phyloP scores from a whole-genome alignment of 2,329 filamentous ascomycete genomes.

The Apiospora sp. region DNA sequence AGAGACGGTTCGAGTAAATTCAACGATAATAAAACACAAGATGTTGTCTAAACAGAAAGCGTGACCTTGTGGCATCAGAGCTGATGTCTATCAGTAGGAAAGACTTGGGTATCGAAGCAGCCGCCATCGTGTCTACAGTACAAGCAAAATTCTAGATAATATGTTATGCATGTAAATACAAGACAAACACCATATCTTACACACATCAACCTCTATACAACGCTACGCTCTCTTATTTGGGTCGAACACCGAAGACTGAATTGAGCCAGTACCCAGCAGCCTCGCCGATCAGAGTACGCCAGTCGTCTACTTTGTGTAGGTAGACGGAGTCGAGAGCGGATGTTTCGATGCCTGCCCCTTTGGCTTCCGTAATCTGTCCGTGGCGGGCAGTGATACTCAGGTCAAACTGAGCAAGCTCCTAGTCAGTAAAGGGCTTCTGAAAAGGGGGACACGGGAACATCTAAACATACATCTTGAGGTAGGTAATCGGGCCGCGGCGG shows the following conservation, averaged over 20 bases:
- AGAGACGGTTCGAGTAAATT: not conserved
- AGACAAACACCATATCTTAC: not conserved
- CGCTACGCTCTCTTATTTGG: not conserved
- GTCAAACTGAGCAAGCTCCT: conserved; percentile 37
- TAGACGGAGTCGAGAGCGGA: conserved; percentile 31
- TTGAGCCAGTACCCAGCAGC: conserved; percentile 41
- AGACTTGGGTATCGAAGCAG: not conserved
- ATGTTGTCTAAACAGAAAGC: not conserved
- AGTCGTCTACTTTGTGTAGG: conserved; percentile 40
- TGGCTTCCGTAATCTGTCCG: conserved; percentile 44
- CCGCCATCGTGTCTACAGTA: not conserved
- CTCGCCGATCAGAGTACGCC: conserved; percentile 32
- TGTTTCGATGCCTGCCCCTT: conserved; percentile 15
- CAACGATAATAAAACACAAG: not conserved
- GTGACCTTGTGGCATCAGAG: not conserved
- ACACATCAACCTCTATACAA: not conserved
- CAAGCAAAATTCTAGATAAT: not conserved
- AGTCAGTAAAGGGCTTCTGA: not conserved
- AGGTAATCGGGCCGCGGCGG: conserved; percentile 58
- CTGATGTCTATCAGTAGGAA: not conserved
- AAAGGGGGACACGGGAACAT: not conserved
- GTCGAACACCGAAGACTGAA: conserved; percentile 36
- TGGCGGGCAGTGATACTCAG: conserved; percentile 49
- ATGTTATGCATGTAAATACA: not conserved
- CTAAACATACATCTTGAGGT: conserved; percentile 50